Evolutionary conservation across 345 rosid genomes (phyloP).

Genomic region (Balakata baccata): DNA sequence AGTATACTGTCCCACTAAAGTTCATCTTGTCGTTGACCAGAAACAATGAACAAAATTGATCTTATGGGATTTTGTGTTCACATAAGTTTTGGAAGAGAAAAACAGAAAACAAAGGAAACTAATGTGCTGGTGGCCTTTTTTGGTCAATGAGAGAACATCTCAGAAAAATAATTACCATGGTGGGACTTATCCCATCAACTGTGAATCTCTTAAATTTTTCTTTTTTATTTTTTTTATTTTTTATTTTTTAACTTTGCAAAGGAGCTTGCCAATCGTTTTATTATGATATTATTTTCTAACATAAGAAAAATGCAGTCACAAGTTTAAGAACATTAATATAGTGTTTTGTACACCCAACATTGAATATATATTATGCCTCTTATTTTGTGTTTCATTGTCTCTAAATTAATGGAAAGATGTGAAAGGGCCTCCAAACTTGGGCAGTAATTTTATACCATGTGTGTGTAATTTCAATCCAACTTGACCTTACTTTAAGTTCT

Average conservation of each 20-base stretch:
- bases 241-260: not conserved
- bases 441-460: not conserved
- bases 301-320: not conserved
- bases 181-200: not conserved
- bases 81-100: not conserved
- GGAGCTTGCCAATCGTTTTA: not conserved
- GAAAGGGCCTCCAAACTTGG: not conserved
- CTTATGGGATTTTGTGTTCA: not conserved
- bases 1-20: not conserved
- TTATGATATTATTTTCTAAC: not conserved
- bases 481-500: constrained; percentile 1
- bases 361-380: not conserved
- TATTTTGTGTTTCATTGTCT: not conserved
- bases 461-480: not conserved
- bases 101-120: not conserved
- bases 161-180: not conserved
- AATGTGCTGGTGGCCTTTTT: not conserved
- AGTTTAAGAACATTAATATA: not conserved
- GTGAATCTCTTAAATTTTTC: not conserved
- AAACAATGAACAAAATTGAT: not conserved
- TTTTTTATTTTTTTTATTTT: not conserved
- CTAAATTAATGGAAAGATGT: not conserved
- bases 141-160: not conserved
- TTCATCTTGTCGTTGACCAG: not conserved
- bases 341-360: not conserved